phyloP scores from a whole-genome alignment of 83 land plant genomes.

The Picea abies region DNA sequence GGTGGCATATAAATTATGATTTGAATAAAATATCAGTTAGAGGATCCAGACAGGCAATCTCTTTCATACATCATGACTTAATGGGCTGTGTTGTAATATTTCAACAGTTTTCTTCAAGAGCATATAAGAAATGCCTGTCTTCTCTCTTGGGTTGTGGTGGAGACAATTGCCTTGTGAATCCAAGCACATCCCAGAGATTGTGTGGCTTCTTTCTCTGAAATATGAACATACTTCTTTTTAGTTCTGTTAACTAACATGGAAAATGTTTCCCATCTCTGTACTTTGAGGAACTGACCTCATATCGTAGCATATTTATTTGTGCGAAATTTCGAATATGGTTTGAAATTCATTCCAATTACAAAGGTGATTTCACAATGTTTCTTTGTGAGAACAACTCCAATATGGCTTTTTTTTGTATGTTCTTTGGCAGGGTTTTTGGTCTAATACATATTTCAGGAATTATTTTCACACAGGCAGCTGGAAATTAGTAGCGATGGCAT shows the following conservation, averaged over 20 bases:
- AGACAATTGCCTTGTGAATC: not conserved
- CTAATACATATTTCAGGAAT: too few species aligned
- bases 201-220: slow-evolving; percentile 9
- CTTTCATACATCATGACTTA: not conserved
- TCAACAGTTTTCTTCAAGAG: not conserved
- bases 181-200: slow-evolving; percentile 10
- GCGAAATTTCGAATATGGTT: not conserved
- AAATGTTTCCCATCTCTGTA: not conserved
- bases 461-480: too few species aligned
- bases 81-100: slow-evolving; percentile 6
- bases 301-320: slow-evolving; percentile 2
- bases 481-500: too few species aligned
- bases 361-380: not conserved
- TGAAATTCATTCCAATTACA: not conserved
- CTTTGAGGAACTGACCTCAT: slow-evolving; percentile 16
- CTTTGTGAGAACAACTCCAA: not conserved
- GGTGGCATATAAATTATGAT: slow-evolving; percentile 6
- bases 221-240: not conserved
- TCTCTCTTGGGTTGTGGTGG: not conserved
- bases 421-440: not conserved
- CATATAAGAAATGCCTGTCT: slow-evolving; percentile 8
- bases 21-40: slow-evolving; percentile 8
- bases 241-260: not conserved
- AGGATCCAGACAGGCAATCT: not conserved
- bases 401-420: not conserved